Base-by-base conservation (phyloP, 2,329 filamentous ascomycete genomes). In the Thielaviopsis ethacetica region DNA sequence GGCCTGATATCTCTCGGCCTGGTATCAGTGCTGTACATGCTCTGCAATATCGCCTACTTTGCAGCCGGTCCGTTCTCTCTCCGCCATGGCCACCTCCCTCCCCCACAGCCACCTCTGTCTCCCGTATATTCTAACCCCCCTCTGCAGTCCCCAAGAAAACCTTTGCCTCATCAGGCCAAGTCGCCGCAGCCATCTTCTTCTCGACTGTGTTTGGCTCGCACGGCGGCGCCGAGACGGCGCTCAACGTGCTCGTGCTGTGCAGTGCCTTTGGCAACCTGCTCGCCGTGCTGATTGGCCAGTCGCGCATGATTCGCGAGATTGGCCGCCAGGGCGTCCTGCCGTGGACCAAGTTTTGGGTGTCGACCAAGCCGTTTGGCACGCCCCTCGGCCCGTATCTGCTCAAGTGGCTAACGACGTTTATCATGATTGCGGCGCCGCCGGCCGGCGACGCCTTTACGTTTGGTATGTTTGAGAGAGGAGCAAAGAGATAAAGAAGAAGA, bases 401-500 rank as follows among this genome's bases (percentile, higher is more conserved):
- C 3, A 80, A 81, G 65, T 84, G 79, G 77, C 64, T 64, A 0
- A 66, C 82, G 60, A 84, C 81, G 0, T 65, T 80, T 1, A 63
- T 84, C 52, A 81, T 84, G 76, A 83, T 84, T 41, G 65, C 80
- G 0, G 79, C 76, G 0, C 76, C 80, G 0, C 80, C 82, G 0
- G 78, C 80, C 0, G 81, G 82, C 1, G 81, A 85, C 65, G 82
- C 82, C 0, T 85, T 85, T 66, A 76, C 79, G 61, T 84, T 84
- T 63, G 71, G 76, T 77, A 65, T n/a, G 68, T 64, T 17, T n/a
- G n/a, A n/a, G n/a, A n/a, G n/a, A n/a, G n/a, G n/a, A n/a, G n/a
- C n/a, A n/a, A n/a, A n/a, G n/a, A n/a, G n/a, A n/a, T n/a, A n/a
- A n/a, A n/a, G n/a, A n/a, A n/a, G n/a, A n/a, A n/a, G n/a, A n/a